Percentiles rank a stretch among this genome's conserved stretches.
phyloP scores from a whole-genome alignment of 2,329 filamentous ascomycete species.

The Hirsutella rhossiliensis region DNA sequence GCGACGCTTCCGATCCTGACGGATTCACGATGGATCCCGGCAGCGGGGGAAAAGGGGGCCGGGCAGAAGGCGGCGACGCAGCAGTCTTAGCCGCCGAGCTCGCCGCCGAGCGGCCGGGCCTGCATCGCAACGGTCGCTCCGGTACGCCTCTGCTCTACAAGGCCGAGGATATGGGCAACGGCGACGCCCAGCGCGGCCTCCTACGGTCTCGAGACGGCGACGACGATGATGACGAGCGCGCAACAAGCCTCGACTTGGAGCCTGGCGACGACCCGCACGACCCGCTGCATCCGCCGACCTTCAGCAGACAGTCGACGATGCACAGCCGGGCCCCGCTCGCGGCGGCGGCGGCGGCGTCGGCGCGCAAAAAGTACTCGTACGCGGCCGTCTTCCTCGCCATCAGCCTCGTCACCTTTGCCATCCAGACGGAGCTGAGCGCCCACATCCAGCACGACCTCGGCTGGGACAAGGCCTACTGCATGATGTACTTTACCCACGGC shows the following conservation, averaged over 20 bases:
- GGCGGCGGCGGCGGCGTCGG: conserved; percentile 27
- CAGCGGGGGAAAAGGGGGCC: conserved; percentile 18
- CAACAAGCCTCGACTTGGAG: background rate
- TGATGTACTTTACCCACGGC: conserved; percentile 95
- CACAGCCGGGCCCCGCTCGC: conserved; percentile 63
- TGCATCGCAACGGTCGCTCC: conserved; percentile 6
- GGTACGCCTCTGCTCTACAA: conserved; percentile 10
- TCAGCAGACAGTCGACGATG: conserved; percentile 49
- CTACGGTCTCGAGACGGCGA: conserved; percentile 4
- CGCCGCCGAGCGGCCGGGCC: conserved; percentile 3
- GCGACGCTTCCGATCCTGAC: conserved; percentile 15
- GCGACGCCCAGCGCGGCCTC: conserved; percentile 11
- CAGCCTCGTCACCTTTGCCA: conserved; percentile 75
- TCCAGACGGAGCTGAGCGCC: conserved; percentile 91
- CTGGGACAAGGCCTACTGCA: conserved; percentile 99
- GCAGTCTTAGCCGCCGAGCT: background rate
- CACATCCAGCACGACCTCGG: conserved; percentile 86
- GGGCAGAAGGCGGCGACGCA: background rate
- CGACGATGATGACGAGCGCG: conserved; percentile 13
- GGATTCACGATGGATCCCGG: conserved; percentile 20
- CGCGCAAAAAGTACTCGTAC: conserved; percentile 74
- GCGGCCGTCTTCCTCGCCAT: conserved; percentile 73
- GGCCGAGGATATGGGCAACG: conserved; percentile 7
- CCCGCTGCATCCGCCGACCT: conserved; percentile 9
- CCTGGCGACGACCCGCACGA: conserved; percentile 11